Evolutionary conservation across 192 early-diverging fungal species (phyloP), one percentile per base, ranked within the genome.

Genomic region (Gonapodya prolifera): DNA sequence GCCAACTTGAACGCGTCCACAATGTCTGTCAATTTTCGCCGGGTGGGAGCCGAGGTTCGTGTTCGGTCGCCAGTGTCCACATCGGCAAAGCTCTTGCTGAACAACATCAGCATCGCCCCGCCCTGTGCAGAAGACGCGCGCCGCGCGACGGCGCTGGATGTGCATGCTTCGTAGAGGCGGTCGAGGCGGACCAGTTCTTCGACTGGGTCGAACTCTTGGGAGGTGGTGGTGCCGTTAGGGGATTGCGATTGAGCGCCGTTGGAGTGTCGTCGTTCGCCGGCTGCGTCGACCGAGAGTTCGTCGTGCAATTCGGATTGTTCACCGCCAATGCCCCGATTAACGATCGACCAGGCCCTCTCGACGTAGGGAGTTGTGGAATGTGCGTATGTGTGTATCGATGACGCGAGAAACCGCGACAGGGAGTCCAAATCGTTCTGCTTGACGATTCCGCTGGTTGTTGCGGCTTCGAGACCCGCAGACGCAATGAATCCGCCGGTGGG

Each of bases 401-500:
- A 78, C 36, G 79, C 75, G 33, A 92, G 84, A 75, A 92, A 93
- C 23, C 61, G 33, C 33, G 77, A 79, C 33, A 90, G 79, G 2
- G 80, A 77, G n/a, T 69, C 77, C 23, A 23, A 16, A 61, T 61
- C 45, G 45, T 8, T 61, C 8, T 80, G 79, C 17, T 83, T 80
- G 45, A 95, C 83, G 45, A 88, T 85, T 17, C 90, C 91, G 70
- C 85, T 79, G 75, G 95, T 94, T 61, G 88, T 80, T 61, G 92
- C 91, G 0, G 94, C 91, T 81, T 98, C 96, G 2, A 98, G 87
- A 0, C 96, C 96, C 2, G 89, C 88, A 2, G 95, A 97, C 28
- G 95, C 91, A n/a, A 98, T 93, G 83, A 98, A 98, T 2, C 96
- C 96, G 31, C 96, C 96, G 0, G 94, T 95, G 0, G 96, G 96